These are phyloP conservation scores for Saccharomycopsis hybrid DNA, from an alignment of 1,139 yeast genomes.

Conservation along the genomic window DNA sequence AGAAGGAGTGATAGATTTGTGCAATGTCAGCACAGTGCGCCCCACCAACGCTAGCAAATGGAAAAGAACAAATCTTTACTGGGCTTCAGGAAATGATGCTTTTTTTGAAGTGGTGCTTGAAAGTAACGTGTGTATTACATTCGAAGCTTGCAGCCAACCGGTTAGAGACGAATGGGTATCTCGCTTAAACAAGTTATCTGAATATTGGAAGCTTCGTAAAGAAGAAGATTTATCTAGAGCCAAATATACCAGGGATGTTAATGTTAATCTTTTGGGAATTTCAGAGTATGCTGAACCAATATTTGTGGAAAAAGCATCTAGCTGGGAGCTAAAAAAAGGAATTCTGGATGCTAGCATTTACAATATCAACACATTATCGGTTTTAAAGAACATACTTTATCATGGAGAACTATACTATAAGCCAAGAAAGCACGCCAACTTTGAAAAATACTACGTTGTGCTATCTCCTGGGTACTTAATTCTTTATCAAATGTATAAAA, in stretches of 20 bases:
- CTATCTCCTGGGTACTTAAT: slow-evolving; percentile 65
- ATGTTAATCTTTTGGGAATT: slow-evolving; percentile 42
- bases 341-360: slow-evolving; percentile 46
- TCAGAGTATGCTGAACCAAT: slow-evolving; percentile 56
- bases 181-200: slow-evolving; percentile 37
- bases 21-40: slow-evolving; percentile 47
- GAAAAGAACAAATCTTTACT: too few species aligned
- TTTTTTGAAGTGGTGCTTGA: neutral
- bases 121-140: slow-evolving; percentile 4
- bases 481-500: slow-evolving; percentile 41
- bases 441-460: slow-evolving; percentile 53
- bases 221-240: slow-evolving; percentile 38
- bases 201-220: slow-evolving; percentile 55
- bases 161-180: slow-evolving; percentile 63
- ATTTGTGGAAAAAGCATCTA: slow-evolving; percentile 41
- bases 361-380: slow-evolving; percentile 51
- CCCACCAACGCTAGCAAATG: slow-evolving; percentile 25
- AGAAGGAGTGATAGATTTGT: slow-evolving; percentile 40
- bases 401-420: slow-evolving; percentile 67
- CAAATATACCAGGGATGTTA: slow-evolving; percentile 37
- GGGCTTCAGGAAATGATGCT: neutral
- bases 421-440: slow-evolving; percentile 60
- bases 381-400: slow-evolving; percentile 50
- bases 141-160: slow-evolving; percentile 40
- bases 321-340: slow-evolving; percentile 52